These are phyloP conservation scores for Calonectria crousiana DNA, from an alignment of 2,329 filamentous ascomycete species.

Conservation along the genomic window DNA sequence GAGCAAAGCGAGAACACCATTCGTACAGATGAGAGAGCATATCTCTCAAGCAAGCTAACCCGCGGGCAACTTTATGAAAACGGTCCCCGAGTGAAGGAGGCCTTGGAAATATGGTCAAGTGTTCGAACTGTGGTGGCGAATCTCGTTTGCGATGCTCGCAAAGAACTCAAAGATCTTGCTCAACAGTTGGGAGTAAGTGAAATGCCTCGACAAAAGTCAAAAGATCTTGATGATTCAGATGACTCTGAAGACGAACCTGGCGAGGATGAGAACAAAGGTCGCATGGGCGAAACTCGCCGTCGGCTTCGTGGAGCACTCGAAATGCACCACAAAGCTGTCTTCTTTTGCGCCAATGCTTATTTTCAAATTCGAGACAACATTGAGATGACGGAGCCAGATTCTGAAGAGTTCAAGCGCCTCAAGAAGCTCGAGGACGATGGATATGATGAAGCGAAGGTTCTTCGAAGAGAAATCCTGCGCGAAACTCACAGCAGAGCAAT, in stretches of 20 bases:
- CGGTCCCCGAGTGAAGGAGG: conserved; percentile 73
- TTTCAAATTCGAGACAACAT: conserved; percentile 85
- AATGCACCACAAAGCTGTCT: conserved; percentile 83
- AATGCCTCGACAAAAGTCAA: background rate
- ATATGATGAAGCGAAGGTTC: conserved; percentile 82
- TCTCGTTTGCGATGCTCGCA: conserved; percentile 73
- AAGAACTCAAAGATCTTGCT: conserved; percentile 68
- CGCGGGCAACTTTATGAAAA: conserved; percentile 86
- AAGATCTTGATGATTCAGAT: conserved; percentile 22
- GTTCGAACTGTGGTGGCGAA: conserved; percentile 62
- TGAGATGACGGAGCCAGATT: conserved; percentile 72
- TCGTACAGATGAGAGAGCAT: conserved; percentile 75
- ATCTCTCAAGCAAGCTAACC: conserved; percentile 73
- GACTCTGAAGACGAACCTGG: conserved; percentile 52
- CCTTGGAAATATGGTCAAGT: conserved; percentile 77
- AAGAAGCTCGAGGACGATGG: conserved; percentile 78
- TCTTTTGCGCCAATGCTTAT: conserved; percentile 86
- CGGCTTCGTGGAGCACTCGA: conserved; percentile 80
- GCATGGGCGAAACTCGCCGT: conserved; percentile 70
- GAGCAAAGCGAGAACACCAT: conserved; percentile 81
- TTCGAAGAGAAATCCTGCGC: conserved; percentile 83
- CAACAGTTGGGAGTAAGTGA: conserved; percentile 39
- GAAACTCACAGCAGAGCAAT: conserved; percentile 56
- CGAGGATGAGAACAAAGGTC: conserved; percentile 50
- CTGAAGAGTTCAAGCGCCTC: conserved; percentile 73